These are phyloP conservation scores for Forsythia viridissima DNA, from an alignment of 257 asterid genomes.

Conservation along the genomic window DNA sequence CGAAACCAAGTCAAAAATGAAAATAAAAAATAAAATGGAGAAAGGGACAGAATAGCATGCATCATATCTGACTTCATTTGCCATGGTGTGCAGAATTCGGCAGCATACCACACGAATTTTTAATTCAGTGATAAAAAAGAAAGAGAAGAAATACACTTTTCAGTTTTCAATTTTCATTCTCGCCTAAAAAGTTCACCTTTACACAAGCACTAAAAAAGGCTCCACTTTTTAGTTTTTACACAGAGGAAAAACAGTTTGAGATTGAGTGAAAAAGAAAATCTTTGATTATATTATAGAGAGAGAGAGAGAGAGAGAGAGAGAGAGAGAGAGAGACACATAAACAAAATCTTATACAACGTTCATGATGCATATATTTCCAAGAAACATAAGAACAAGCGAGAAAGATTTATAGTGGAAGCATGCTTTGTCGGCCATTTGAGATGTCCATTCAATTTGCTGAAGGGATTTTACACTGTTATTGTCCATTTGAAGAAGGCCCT, in stretches of 20 bases:
- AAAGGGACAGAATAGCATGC: constrained; percentile 24
- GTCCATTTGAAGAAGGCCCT: constrained; percentile 39
- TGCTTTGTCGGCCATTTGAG: constrained; percentile 96
- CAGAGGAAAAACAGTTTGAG: constrained; percentile 24
- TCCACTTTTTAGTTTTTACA: constrained; percentile 48
- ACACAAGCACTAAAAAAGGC: constrained; percentile 57
- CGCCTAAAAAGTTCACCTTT: constrained; percentile 49
- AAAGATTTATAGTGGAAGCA: constrained; percentile 42
- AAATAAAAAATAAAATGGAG: not conserved
- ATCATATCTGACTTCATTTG: constrained; percentile 30
- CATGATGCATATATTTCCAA: constrained; percentile 13
- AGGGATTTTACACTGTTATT: constrained; percentile 31
- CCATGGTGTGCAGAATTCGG: constrained; percentile 14
- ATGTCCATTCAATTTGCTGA: constrained; percentile 35
- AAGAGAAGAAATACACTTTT: not conserved
- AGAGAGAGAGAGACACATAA: constrained; percentile 14
- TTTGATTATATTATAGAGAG: not conserved
- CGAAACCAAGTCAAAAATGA: not conserved
- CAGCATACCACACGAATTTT: constrained; percentile 34
- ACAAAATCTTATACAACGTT: constrained; percentile 17
- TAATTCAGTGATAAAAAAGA: constrained; percentile 12
- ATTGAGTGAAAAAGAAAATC: constrained; percentile 42
- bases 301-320: too few relatives aligned
- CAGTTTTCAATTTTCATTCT: constrained; percentile 30
- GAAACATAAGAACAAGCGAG: constrained; percentile 28